A percentile compares a stretch with the other conserved stretches of the same genome.
These are phyloP conservation scores for Fusarium torreyae DNA, from an alignment of 2,329 filamentous ascomycete species.

Conservation along the genomic window DNA sequence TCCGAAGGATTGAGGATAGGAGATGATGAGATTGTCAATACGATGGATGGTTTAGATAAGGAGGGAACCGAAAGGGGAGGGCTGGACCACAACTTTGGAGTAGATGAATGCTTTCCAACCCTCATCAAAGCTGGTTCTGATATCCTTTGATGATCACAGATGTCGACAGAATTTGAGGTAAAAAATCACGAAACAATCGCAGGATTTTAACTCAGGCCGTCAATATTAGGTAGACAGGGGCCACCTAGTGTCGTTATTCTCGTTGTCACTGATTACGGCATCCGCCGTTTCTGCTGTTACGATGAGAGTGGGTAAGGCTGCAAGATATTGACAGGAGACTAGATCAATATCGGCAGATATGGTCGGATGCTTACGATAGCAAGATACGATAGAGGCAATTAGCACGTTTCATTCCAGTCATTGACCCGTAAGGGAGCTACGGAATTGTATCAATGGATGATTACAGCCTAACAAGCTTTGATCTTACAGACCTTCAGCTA, in stretches of 20 bases:
- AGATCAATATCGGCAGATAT: conserved; percentile 27
- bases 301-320: conserved; percentile 20
- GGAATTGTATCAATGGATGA: not conserved
- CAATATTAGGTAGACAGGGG: conserved; percentile 11
- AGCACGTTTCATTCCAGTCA: not conserved
- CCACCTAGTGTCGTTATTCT: not conserved
- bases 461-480: conserved; percentile 1
- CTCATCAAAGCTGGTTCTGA: not conserved
- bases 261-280: conserved; percentile 5
- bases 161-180: not conserved
- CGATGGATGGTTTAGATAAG: not conserved
- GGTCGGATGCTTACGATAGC: conserved; percentile 9
- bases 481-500: conserved; percentile 4
- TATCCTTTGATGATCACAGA: not conserved
- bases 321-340: conserved; percentile 11
- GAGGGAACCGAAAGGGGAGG: not conserved
- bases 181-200: not conserved
- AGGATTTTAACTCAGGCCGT: not conserved
- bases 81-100: no score
- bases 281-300: conserved; percentile 14
- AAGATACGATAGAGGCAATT: conserved; percentile 4
- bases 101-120: not conserved
- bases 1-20: conserved; percentile 9
- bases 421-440: not conserved
- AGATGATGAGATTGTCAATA: not conserved